Evolutionary conservation across 176 grass and related monocot genomes (phyloP), one percentile per base, ranked within the genome.

Genomic region (Elymus sibiricus): DNA sequence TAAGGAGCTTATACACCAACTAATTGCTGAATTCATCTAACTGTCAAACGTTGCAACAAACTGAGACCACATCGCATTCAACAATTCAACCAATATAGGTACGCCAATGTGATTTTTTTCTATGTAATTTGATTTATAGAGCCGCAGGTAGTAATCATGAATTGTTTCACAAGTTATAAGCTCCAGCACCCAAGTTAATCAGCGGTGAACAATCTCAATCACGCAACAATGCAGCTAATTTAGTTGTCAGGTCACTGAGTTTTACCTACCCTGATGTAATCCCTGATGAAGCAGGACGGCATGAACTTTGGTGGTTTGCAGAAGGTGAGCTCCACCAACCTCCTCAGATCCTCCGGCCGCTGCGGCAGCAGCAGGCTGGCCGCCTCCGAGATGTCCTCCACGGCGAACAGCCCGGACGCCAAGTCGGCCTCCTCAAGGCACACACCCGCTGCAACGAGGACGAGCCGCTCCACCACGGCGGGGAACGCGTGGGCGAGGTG

Each of bases 351-450:
- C 64, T 98, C 91, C 14, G 95, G 91, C 74, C 85, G 77, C 88
- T 95, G 95, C 63, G 95, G 95, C 66, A 98, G 84, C 71, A 98
- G 77, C 62, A 98, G 46, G 75, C 87, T 83, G 2, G 91, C 90
- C 0, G 93, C 95, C 71, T 98, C 93, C 49, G 24, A 12, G n/a
- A 95, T 69, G 26, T 98, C 84, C 13, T 82, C 77, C 47, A 98
- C 93, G 42, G 80, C 91, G 85, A 95, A 95, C 26, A 98, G 80
- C 68, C 95, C 95, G 16, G 55, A 21, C 1, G 74, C 90, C 27
- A 98, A 73, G 78, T 98, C 95, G 22, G 76, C 35, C 47, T 94
- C 95, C 86, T 98, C 88, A 13, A 98, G 80, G 87, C 95, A 98
- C 27, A 98, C 93, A 11, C 93, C 93, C 13, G 93, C 87, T 9